Percentiles rank a stretch among this genome's conserved stretches.
phyloP scores from a whole-genome alignment of 1,284 basidiomycete species.

The Irpex sp. region DNA sequence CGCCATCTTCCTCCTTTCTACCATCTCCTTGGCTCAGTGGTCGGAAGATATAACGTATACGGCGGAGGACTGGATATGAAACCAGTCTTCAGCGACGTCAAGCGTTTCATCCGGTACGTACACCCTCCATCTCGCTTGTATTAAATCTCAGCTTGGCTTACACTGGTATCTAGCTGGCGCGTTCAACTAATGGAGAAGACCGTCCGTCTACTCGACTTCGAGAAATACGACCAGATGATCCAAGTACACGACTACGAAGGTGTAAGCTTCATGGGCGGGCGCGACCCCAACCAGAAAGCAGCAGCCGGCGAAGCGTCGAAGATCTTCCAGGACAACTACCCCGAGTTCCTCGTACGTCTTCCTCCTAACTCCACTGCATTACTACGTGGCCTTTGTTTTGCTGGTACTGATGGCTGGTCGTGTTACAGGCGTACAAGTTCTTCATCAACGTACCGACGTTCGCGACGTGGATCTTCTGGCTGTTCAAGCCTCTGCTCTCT shows the following conservation, averaged over 20 bases:
- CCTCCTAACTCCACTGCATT: no score
- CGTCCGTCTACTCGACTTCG: slow-evolving; percentile 64
- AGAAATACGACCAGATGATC: slow-evolving; percentile 67
- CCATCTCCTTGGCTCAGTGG: slow-evolving; percentile 5
- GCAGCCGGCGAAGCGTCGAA: slow-evolving; percentile 68
- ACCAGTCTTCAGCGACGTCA: slow-evolving; percentile 66
- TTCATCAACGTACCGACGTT: slow-evolving; percentile 76
- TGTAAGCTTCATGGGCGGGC: slow-evolving; percentile 42
- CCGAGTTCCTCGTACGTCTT: slow-evolving; percentile 64
- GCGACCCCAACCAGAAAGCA: slow-evolving; percentile 71
- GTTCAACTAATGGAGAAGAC: slow-evolving; percentile 71
- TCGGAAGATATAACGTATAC: slow-evolving; percentile 66
- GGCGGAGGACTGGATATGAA: slow-evolving; percentile 62
- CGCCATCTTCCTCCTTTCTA: slow-evolving; percentile 13
- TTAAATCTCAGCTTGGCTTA: no score
- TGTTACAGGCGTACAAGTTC: slow-evolving; percentile 60
- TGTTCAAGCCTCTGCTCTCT: slow-evolving; percentile 73
- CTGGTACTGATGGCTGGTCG: no score
- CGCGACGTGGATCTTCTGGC: slow-evolving; percentile 77
- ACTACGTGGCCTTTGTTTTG: background rate
- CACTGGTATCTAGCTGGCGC: slow-evolving; percentile 53
- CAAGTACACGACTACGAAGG: slow-evolving; percentile 81
- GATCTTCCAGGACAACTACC: slow-evolving; percentile 73
- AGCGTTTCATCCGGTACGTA: slow-evolving; percentile 63
- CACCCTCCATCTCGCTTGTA: no score